Evolutionary conservation across 1,284 basidiomycete species (phyloP), one percentile per base, ranked within the genome.

Genomic region (Rhodotorula mucilaginosa): DNA sequence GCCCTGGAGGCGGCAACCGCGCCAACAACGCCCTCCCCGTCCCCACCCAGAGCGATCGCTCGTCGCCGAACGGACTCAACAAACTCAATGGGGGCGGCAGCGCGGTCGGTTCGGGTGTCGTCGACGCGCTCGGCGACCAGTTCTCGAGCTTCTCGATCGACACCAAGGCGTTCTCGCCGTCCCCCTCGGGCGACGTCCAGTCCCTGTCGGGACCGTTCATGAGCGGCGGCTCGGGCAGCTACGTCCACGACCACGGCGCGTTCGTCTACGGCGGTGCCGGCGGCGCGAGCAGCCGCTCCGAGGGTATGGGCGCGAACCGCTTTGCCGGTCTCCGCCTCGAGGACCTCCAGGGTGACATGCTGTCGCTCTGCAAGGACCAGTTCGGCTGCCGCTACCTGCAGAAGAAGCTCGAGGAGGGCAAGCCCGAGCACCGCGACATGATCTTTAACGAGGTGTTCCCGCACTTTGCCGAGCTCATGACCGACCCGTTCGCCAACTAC

Each of bases 401-500:
- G 83, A 99, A 99, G 88, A 99, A 99, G 83, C 86, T 99, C 54
- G 97, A 99, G 82, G 97, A 99, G 80, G 92, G 91, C 71, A 87
- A 90, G 73, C 87, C 93, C 21, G 91, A 95, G 81, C 93, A 97
- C 83, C 89, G 97, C 69, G 97, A 99, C 80, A 95, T 99, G 91
- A 99, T 99, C 82, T 99, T 98, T 86, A 87, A 91, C 75, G 97
- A 99, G 84, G 98, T 96, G 3, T 99, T 97, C 79, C 89, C 90
- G 67, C 95, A 98, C 81, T 99, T 99, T 82, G 92, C 96, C 64
- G 97, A 99, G 79, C 86, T 99, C 75, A 99, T 99, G 97, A 99
- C 92, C 60, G 97, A 99, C 85, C 95, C 97, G 5, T 99, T 99
- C 82, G 97, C 97, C 77, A 99, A 99, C 84, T 99, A 99, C 81